Conservation (phyloP, 2,329 filamentous ascomycete genomes). For the Alternaria solani region DNA sequence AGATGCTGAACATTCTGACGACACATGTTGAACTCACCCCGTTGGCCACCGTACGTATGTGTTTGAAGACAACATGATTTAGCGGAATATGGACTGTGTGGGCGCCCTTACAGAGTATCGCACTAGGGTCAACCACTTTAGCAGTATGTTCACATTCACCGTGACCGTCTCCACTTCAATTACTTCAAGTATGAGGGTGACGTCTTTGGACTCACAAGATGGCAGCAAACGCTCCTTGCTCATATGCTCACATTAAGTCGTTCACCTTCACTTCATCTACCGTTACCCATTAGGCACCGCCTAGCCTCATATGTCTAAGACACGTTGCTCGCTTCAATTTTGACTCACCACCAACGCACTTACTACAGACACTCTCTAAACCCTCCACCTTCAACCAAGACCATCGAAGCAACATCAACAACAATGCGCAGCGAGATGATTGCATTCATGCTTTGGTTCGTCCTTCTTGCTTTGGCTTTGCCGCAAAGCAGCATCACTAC, state of each 20-base stretch:
- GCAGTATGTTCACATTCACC: background rate
- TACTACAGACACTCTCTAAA: background rate
- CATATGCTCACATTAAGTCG: background rate
- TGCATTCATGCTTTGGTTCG: background rate
- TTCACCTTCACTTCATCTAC: background rate
- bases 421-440: background rate
- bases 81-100: background rate
- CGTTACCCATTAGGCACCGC: too few species aligned
- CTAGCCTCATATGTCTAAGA: too few species aligned
- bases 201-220: too few species aligned
- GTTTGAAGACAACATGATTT: background rate
- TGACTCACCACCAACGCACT: background rate
- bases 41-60: background rate
- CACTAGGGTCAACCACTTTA: background rate
- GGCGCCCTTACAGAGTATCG: background rate
- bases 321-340: background rate
- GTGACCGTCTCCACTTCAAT: background rate
- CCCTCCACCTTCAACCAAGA: background rate
- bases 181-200: background rate
- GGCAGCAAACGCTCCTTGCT: background rate
- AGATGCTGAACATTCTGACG: background rate
- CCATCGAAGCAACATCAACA: background rate
- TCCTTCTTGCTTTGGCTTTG: background rate
- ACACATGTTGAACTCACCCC: background rate
- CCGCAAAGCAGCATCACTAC: background rate